Conservation (phyloP, 805 yeast species). For the Schwanniomyces sp. region DNA sequence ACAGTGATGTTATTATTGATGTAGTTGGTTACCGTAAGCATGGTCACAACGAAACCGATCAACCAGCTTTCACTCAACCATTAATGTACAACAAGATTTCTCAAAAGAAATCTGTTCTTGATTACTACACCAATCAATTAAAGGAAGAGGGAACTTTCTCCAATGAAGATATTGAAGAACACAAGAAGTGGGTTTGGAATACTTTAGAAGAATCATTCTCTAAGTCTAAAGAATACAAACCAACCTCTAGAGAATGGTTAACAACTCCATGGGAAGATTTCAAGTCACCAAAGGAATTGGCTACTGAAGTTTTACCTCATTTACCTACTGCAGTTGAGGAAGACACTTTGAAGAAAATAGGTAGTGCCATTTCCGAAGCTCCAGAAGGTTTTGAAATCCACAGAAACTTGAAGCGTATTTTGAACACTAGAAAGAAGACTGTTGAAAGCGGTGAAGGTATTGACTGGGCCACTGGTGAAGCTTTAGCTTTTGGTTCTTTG, state of each 20-base stretch:
- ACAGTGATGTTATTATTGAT: constrained; percentile 93
- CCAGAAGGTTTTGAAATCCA: constrained; percentile 90
- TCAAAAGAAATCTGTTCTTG: constrained; percentile 84
- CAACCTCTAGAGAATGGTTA: constrained; percentile 95
- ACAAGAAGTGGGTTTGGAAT: constrained; percentile 97
- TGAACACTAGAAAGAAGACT: constrained; percentile 82
- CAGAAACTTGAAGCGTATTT: constrained; percentile 93
- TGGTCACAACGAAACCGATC: constrained; percentile 99
- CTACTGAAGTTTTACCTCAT: constrained; percentile 93
- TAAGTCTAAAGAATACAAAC: constrained; percentile 85
- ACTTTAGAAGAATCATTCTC: constrained; percentile 85
- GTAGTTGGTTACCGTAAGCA: constrained; percentile 97
- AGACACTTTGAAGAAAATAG: constrained; percentile 70
- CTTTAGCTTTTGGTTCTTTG: constrained; percentile 93
- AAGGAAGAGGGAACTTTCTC: constrained; percentile 87
- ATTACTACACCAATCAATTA: constrained; percentile 78
- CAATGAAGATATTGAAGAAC: constrained; percentile 87
- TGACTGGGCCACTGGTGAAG: constrained; percentile 99
- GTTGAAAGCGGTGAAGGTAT: constrained; percentile 88
- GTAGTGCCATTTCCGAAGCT: constrained; percentile 73
- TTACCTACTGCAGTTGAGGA: constrained; percentile 90
- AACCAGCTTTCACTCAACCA: constrained; percentile 98
- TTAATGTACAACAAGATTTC: constrained; percentile 92
- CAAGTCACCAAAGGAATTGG: constrained; percentile 95
- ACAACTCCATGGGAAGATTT: constrained; percentile 99